phyloP scores from a whole-genome alignment of 495 filamentous ascomycete genomes.

The Sporormia fimetaria region DNA sequence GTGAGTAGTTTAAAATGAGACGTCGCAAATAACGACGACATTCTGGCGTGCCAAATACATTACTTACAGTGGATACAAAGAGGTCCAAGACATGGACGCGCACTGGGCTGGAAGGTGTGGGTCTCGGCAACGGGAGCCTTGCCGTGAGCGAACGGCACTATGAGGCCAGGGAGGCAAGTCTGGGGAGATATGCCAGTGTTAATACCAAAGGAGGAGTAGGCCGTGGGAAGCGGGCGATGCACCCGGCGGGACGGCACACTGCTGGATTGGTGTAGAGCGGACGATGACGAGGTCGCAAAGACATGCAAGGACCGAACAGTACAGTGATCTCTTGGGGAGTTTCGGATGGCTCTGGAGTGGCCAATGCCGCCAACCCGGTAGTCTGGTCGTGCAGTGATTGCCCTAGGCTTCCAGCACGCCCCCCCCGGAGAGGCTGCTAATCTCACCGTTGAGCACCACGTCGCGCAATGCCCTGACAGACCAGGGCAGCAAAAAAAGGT shows the following conservation, averaged over 20 bases:
- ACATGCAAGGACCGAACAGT: conserved; percentile 19
- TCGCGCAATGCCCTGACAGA: conserved; percentile 17
- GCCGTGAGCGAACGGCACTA: conserved; percentile 6
- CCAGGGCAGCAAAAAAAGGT: conserved; percentile 9
- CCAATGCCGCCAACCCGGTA: conserved; percentile 26
- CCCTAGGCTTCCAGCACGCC: conserved; percentile 4
- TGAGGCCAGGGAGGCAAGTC: conserved; percentile 21
- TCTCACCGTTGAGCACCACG: conserved; percentile 17
- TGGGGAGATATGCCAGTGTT: conserved; percentile 21
- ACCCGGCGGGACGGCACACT: conserved; percentile 11
- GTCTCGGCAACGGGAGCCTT: conserved; percentile 16
- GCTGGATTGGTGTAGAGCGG: conserved; percentile 18
- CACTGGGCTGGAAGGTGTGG: conserved; percentile 8
- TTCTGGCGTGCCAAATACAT: conserved; percentile 9
- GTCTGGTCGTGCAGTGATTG: conserved; percentile 6
- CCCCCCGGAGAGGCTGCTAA: conserved; percentile 9
- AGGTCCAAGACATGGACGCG: conserved; percentile 20
- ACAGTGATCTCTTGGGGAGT: conserved; percentile 15
- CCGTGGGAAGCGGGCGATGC: conserved; percentile 10
- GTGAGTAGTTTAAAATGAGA: conserved; percentile 12
- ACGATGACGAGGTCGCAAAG: conserved; percentile 14
- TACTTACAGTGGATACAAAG: conserved; percentile 25
- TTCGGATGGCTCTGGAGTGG: conserved; percentile 24
- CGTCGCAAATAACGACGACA: conserved; percentile 17
- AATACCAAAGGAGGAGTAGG: conserved; percentile 16